Conservation (phyloP, 208 protist genomes). For the Leishmania braziliensis region DNA sequence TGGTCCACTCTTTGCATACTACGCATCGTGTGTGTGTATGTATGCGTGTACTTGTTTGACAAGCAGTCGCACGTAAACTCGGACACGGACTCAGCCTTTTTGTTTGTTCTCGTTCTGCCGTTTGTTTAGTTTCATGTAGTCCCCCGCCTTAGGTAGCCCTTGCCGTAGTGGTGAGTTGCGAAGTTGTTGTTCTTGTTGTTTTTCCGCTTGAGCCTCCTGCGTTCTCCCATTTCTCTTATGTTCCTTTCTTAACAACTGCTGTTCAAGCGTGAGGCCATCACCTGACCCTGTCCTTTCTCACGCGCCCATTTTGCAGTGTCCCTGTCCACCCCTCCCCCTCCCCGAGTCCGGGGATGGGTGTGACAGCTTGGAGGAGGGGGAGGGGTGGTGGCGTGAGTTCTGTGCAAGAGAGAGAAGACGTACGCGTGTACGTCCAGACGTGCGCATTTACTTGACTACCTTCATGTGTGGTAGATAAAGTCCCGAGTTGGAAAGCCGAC, state of each 20-base stretch:
- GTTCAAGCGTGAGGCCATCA: neutral
- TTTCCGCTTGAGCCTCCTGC: neutral
- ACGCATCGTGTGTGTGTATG: neutral
- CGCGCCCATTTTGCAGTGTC: too few relatives aligned
- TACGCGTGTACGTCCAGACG: neutral
- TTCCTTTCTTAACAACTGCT: neutral
- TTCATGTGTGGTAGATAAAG: neutral
- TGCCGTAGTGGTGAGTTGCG: neutral
- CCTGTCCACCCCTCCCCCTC: neutral
- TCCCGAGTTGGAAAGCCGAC: neutral
- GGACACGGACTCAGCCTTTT: neutral
- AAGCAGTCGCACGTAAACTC: neutral
- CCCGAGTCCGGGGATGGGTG: neutral
- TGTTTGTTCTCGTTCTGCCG: neutral
- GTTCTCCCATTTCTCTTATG: slow-evolving; percentile 12
- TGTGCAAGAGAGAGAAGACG: neutral
- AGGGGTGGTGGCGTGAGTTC: neutral
- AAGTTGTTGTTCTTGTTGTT: neutral
- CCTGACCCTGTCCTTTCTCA: neutral
- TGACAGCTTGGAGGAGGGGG: neutral
- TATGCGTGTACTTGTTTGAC: neutral
- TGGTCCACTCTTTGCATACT: neutral
- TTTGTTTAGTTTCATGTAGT: neutral
- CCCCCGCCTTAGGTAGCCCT: neutral
- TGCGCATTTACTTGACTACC: neutral